A percentile compares a stretch with the other conserved stretches of the same genome.
These are phyloP conservation scores for Nannochloropsis salina DNA, from an alignment of 108 stramenopile species.

Conservation along the genomic window DNA sequence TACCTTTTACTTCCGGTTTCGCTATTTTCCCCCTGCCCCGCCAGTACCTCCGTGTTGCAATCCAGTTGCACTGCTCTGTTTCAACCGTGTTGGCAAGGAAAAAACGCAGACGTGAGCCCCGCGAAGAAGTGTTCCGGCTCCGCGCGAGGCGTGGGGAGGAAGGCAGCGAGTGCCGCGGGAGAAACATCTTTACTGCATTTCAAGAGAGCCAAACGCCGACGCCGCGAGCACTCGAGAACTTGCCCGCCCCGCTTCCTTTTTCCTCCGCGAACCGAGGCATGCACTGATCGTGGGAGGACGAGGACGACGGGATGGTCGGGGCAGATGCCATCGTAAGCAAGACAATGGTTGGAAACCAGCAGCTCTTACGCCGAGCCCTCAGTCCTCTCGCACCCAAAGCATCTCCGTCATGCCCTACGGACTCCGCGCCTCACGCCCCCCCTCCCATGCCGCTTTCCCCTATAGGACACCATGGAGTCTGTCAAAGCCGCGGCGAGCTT, in stretches of 20 bases:
- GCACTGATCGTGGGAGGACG: not conserved
- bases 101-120: too few species aligned
- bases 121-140: too few species aligned
- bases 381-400: not conserved
- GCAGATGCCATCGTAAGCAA: not conserved
- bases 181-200: too few species aligned
- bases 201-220: too few species aligned
- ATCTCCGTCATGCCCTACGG: not conserved
- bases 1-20: constrained; percentile 23
- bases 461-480: not conserved
- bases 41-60: constrained; percentile 27
- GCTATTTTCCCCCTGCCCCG: constrained; percentile 23
- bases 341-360: not conserved
- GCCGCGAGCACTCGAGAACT: too few species aligned
- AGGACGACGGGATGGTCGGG: not conserved
- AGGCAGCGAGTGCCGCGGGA: too few species aligned
- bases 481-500: not conserved
- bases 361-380: not conserved
- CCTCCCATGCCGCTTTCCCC: not conserved
- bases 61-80: constrained; percentile 5
- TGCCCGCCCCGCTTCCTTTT: too few species aligned
- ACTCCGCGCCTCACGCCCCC: not conserved
- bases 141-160: too few species aligned
- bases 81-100: not conserved
- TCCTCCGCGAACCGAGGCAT: too few species aligned